Evolutionary conservation across 768 basidiomycete genomes (phyloP).

Genomic region (Leccinum disarticulatum): DNA sequence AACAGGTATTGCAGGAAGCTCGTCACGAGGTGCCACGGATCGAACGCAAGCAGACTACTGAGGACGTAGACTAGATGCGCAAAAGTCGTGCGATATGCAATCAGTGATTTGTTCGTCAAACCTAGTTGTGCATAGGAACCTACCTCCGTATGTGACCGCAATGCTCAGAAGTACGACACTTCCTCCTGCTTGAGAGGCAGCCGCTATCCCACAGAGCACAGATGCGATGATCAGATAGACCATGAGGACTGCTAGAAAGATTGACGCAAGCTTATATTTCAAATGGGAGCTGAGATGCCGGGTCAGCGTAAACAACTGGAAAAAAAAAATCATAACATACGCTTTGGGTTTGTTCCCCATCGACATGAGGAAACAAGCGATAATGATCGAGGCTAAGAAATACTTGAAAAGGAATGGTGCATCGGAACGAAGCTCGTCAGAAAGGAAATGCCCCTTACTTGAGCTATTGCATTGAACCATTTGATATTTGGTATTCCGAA

Average conservation of each 20-base stretch:
- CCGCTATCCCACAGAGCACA: constrained; percentile 74
- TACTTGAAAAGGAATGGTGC: constrained; percentile 47
- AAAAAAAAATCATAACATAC: constrained; percentile 38
- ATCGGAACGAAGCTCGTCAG: constrained; percentile 4
- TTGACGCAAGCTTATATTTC: constrained; percentile 81
- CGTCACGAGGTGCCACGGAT: constrained; percentile 96
- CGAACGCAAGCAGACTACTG: constrained; percentile 79
- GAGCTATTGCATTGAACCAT: constrained; percentile 73
- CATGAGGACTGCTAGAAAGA: constrained; percentile 75
- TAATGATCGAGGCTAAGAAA: constrained; percentile 76
- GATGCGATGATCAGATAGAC: constrained; percentile 83
- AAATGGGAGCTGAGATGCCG: constrained; percentile 19
- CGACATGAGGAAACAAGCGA: constrained; percentile 90
- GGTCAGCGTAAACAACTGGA: constrained; percentile 3
- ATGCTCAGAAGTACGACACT: constrained; percentile 84
- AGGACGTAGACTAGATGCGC: constrained; percentile 62
- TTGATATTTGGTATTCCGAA: constrained; percentile 65
- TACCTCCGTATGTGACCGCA: constrained; percentile 80
- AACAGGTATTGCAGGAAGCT: constrained; percentile 88
- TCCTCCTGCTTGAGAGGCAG: constrained; percentile 61
- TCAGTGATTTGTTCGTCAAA: neutral
- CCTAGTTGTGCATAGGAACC: constrained; percentile 18
- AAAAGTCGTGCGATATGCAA: neutral
- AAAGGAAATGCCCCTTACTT: constrained; percentile 43
- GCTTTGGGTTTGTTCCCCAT: constrained; percentile 95